Conservation (phyloP, 129 eudicot genomes). For the Lactuca sativa region DNA sequence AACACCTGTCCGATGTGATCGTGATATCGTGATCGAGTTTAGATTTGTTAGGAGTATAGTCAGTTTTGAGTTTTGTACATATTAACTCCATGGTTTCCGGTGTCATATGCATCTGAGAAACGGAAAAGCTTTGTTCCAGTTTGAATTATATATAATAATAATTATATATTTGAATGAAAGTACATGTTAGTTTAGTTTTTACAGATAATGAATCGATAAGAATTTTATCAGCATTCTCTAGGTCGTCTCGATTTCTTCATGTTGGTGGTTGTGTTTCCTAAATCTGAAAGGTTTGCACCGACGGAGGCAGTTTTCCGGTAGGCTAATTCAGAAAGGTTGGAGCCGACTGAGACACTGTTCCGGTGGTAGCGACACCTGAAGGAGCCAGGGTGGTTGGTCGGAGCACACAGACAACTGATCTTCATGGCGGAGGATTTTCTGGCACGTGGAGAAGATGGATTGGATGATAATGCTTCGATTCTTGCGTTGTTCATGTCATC, state of each 20-base stretch:
- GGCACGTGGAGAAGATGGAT: constrained; percentile 41
- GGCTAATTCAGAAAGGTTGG: constrained; percentile 48
- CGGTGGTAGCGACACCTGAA: constrained; percentile 80
- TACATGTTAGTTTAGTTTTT: not conserved
- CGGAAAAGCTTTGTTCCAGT: constrained; percentile 12
- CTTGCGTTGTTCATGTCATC: constrained; percentile 24
- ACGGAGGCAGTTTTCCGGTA: constrained; percentile 27
- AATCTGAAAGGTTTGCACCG: constrained; percentile 29
- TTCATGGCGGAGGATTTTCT: constrained; percentile 35
- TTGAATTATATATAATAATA: constrained; percentile 18
- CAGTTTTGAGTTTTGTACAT: constrained; percentile 30
- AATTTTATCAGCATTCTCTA: constrained; percentile 16
- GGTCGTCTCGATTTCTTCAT: constrained; percentile 16
- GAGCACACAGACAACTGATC: constrained; percentile 69
- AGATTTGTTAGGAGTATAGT: constrained; percentile 10
- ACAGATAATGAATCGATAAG: not conserved
- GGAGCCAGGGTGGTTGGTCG: constrained; percentile 76
- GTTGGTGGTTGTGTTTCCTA: constrained; percentile 12
- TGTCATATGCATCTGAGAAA: constrained; percentile 27
- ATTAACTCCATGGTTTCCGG: constrained; percentile 27
- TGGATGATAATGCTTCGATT: constrained; percentile 6
- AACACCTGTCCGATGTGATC: constrained; percentile 79
- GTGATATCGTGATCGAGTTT: not conserved
- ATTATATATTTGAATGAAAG: constrained; percentile 4
- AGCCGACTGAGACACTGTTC: constrained; percentile 54